Evolutionary conservation across 1,139 yeast species (phyloP).

Genomic region (Scheffersomyces cryptocercus): DNA sequence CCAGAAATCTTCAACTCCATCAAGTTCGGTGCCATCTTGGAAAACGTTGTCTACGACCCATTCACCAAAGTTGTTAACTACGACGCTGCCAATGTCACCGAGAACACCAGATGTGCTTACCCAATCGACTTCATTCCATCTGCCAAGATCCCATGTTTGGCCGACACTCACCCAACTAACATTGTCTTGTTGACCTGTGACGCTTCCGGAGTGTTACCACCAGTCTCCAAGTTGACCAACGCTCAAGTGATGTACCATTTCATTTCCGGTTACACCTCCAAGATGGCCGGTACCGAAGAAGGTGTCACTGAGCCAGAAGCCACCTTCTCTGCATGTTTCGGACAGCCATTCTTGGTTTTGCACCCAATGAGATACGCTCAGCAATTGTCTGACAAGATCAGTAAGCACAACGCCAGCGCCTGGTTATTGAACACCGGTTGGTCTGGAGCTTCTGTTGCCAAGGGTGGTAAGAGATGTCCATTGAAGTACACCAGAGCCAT

Average conservation of each 20-base stretch:
- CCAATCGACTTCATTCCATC: conserved; percentile 97
- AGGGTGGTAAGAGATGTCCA: conserved; percentile 98
- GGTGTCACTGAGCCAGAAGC: conserved; percentile 99
- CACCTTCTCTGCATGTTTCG: conserved; percentile 97
- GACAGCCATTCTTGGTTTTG: conserved; percentile 97
- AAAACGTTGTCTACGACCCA: conserved; percentile 89
- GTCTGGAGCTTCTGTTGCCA: conserved; percentile 91
- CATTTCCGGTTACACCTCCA: conserved; percentile 97
- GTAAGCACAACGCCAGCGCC: conserved; percentile 85
- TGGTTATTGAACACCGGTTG: conserved; percentile 99
- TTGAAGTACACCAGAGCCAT: conserved; percentile 97
- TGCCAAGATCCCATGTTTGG: conserved; percentile 93
- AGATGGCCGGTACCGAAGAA: conserved; percentile 99
- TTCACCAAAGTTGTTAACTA: conserved; percentile 82
- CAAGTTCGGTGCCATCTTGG: conserved; percentile 90
- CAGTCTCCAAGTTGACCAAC: conserved; percentile 89
- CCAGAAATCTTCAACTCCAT: conserved; percentile 97
- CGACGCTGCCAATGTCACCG: conserved; percentile 79
- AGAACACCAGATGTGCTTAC: conserved; percentile 97
- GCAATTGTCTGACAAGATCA: conserved; percentile 92
- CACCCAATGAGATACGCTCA: conserved; percentile 99
- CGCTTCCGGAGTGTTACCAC: conserved; percentile 97
- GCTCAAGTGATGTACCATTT: conserved; percentile 99
- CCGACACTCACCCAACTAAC: conserved; percentile 89
- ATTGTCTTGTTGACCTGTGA: conserved; percentile 94